Evolutionary conservation across 108 stramenopile genomes (phyloP).

Genomic region (Epithemia pelagica): DNA sequence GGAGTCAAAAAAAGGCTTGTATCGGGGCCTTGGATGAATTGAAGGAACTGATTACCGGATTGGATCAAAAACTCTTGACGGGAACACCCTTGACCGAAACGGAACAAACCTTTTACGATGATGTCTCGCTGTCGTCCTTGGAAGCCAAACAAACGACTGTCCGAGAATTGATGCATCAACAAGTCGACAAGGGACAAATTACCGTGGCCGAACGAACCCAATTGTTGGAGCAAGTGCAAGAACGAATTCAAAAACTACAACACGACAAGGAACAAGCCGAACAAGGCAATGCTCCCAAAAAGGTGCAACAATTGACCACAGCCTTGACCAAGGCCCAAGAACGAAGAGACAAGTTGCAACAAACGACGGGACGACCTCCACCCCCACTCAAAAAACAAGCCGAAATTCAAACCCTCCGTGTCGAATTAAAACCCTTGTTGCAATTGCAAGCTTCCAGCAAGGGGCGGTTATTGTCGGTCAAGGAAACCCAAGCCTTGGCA

Average conservation of each 20-base stretch:
- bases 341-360: slow-evolving; percentile 41
- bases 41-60: slow-evolving; percentile 31
- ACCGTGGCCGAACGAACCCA: slow-evolving; percentile 43
- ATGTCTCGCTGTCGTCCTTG: slow-evolving; percentile 40
- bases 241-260: slow-evolving; percentile 41
- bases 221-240: slow-evolving; percentile 54
- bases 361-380: slow-evolving; percentile 29
- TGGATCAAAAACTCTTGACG: slow-evolving; percentile 74
- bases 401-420: slow-evolving; percentile 50
- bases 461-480: slow-evolving; percentile 58
- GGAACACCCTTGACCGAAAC: slow-evolving; percentile 61
- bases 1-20: slow-evolving; percentile 82
- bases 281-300: slow-evolving; percentile 52
- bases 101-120: slow-evolving; percentile 84
- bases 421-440: slow-evolving; percentile 51
- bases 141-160: slow-evolving; percentile 54
- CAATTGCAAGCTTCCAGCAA: slow-evolving; percentile 54
- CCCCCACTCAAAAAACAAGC: slow-evolving; percentile 51
- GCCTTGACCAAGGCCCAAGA: slow-evolving; percentile 41
- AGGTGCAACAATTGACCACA: slow-evolving; percentile 30
- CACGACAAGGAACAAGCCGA: slow-evolving; percentile 49
- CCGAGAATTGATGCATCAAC: slow-evolving; percentile 51
- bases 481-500: slow-evolving; percentile 61
- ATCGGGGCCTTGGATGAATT: slow-evolving; percentile 41
- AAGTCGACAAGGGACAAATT: slow-evolving; percentile 63